Conservation (phyloP, 2,329 filamentous ascomycete species). For the Ascochyta clinopodiicola region DNA sequence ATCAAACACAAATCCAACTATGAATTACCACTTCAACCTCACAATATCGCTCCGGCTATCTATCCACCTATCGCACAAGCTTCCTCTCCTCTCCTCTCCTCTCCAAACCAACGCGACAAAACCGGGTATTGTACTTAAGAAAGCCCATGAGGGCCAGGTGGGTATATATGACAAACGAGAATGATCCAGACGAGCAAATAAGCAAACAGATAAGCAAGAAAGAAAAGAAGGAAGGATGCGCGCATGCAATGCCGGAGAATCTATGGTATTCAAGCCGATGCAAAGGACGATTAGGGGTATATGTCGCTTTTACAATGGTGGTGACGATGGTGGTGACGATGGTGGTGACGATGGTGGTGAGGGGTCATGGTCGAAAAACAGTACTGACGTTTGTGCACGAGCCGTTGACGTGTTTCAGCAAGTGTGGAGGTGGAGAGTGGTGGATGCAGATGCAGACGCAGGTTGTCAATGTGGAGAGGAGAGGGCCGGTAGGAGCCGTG, state of each 20-base stretch:
- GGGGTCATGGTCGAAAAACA: not conserved
- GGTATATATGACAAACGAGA: slow-evolving; percentile 11
- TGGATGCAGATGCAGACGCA: not conserved
- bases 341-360: not conserved
- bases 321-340: not conserved
- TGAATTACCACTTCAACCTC: too few relatives aligned
- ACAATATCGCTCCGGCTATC: too few relatives aligned
- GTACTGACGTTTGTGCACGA: not conserved
- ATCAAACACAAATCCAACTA: too few relatives aligned
- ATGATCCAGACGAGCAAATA: not conserved
- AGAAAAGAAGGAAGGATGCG: not conserved
- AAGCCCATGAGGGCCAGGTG: slow-evolving; percentile 5
- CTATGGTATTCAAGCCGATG: not conserved
- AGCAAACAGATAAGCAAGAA: not conserved
- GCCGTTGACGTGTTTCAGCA: not conserved
- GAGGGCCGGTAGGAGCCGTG: not conserved
- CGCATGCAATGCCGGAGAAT: not conserved
- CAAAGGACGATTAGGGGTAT: not conserved
- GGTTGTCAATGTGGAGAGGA: not conserved
- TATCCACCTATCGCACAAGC: not conserved
- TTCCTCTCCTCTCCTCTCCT: not conserved
- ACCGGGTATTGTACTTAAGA: slow-evolving; percentile 10
- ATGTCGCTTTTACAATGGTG: not conserved
- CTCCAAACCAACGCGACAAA: not conserved
- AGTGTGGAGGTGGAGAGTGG: slow-evolving; percentile 4